Base-by-base conservation (phyloP, 2,329 filamentous ascomycete genomes). In the Fusarium sulawesiense region DNA sequence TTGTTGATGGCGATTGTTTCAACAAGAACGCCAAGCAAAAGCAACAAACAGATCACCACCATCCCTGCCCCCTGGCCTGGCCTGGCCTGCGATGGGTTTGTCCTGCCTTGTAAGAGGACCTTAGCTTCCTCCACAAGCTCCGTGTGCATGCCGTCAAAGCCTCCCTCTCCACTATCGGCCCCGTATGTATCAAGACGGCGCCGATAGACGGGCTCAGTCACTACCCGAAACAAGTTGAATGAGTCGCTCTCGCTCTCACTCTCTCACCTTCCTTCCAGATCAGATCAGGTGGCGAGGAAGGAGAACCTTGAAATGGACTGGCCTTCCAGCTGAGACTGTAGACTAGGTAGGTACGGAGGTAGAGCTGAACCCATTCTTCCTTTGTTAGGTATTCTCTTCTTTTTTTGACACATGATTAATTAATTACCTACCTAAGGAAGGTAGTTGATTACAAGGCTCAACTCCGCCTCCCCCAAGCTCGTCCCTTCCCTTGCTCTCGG, bases 221-320 rank as follows among this genome's bases (percentile, higher is more conserved):
- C 23, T 27, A 11, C 14, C 34, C n/a, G n/a, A 47, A 47, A 27
- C 27, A 27, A 20, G 18, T n/a, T 14, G 18, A 41, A 18, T 29
- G 32, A 27, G 32, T 51, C n/a, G 49, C 49, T 37, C 34, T 20
- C 23, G 27, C n/a, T 25, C 11, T 51, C n/a, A 23, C 49, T 37
- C 34, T 27, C 23, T 41, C n/a, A 40, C 11, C 48, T 18, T 25
- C 30, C 21, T 21, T 30, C 16, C 20, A 41, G 42, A 32, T 25
- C 25, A 41, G 30, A 41, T 70, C 61, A 62, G 50, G 68, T 71
- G 68, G 68, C 63, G 47, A 70, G 50, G 29, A 44, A 59, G 37
- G 58, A 46, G 21, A 32, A 44, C 40, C 30, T 47, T 23, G 48
- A 13, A n/a, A 29, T 23, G 29, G 21, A 21, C 41, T 44, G 41